Conservation (phyloP, 2,329 filamentous ascomycete genomes). For the Teratosphaeria pseudoeucalypti region DNA sequence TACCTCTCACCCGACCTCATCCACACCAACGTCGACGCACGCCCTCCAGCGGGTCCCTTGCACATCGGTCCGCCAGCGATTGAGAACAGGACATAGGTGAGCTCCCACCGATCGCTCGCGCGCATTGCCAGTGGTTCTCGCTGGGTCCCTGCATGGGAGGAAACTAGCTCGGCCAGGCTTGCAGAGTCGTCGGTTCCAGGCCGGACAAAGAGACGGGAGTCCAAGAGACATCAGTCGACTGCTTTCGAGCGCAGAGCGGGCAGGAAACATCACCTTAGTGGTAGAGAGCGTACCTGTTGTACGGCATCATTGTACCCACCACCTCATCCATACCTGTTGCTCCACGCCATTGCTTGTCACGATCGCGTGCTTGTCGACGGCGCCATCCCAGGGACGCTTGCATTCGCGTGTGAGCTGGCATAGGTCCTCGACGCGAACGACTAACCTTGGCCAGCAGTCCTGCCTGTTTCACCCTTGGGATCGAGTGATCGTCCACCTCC, state of each 20-base stretch:
- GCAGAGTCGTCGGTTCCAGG: background rate
- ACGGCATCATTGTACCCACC: background rate
- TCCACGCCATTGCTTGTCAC: background rate
- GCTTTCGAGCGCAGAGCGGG: background rate
- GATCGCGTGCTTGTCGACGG: background rate
- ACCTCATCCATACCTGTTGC: background rate
- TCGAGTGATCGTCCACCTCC: conserved; percentile 6
- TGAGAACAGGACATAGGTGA: background rate
- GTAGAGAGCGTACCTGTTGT: background rate
- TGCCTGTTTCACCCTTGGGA: conserved; percentile 3
- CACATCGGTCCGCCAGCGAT: background rate
- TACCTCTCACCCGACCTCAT: background rate
- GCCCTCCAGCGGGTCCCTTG: background rate
- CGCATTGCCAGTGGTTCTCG: background rate
- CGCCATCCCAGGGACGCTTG: background rate
- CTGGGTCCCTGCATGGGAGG: background rate
- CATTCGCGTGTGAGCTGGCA: background rate
- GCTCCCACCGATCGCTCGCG: background rate
- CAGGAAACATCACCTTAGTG: background rate
- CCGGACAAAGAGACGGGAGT: background rate
- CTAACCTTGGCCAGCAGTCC: background rate
- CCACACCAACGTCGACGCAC: background rate
- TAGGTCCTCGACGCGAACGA: background rate
- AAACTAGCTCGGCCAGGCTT: background rate
- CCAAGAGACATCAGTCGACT: background rate